These are phyloP conservation scores for Pezicula radicicola DNA, from an alignment of 2,329 filamentous ascomycete species.

Conservation along the genomic window DNA sequence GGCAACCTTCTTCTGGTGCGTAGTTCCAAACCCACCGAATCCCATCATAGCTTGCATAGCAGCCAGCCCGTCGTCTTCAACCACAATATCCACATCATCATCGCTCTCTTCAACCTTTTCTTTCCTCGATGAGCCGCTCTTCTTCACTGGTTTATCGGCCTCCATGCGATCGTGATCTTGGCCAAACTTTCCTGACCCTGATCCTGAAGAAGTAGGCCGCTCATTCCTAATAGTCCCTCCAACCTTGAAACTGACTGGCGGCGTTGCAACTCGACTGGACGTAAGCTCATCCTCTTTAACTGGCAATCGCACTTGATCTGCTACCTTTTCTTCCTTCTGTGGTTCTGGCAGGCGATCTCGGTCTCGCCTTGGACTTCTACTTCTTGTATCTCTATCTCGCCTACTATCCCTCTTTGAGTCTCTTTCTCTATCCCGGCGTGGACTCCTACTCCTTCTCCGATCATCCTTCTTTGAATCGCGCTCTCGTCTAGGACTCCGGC, in stretches of 20 bases:
- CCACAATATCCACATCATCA: constrained; percentile 47
- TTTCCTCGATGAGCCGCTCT: constrained; percentile 6
- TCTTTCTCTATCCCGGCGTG: constrained; percentile 7
- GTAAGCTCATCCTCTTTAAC: constrained; percentile 14
- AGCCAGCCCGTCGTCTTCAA: constrained; percentile 64
- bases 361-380: constrained; percentile 9
- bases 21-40: constrained; percentile 80
- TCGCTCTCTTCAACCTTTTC: constrained; percentile 23
- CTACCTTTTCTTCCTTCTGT: not conserved
- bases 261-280: constrained; percentile 20
- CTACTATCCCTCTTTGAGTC: not conserved
- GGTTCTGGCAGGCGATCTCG: not conserved
- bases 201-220: not conserved
- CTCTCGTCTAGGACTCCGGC: constrained; percentile 11
- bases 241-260: constrained; percentile 29
- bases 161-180: constrained; percentile 29
- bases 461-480: constrained; percentile 7
- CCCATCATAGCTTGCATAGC: constrained; percentile 87
- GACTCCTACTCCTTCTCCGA: not conserved
- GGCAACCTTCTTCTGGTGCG: constrained; percentile 82
- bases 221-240: constrained; percentile 8
- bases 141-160: constrained; percentile 25
- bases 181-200: not conserved
- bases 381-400: not conserved
- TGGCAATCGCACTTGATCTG: not conserved